Evolutionary conservation across 176 grass and related monocot species (phyloP).

Genomic region (Stipa capillata): DNA sequence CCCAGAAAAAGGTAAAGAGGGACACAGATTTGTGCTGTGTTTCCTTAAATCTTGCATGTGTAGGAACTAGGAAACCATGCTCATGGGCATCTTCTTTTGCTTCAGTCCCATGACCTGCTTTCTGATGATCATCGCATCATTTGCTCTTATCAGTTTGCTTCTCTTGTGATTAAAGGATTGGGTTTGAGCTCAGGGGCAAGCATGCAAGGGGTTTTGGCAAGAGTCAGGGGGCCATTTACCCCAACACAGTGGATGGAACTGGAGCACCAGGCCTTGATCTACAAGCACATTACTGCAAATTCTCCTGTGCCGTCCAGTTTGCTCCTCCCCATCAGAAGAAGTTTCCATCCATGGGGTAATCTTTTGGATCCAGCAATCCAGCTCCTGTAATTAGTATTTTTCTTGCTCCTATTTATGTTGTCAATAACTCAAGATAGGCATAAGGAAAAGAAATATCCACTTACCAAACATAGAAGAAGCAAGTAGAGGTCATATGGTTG

Average conservation of each 20-base stretch:
- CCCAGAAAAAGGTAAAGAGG: slow-evolving; percentile 21
- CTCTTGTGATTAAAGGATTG: slow-evolving; percentile 39
- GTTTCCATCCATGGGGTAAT: slow-evolving; percentile 37
- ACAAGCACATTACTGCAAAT: slow-evolving; percentile 76
- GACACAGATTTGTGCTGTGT: slow-evolving; percentile 21
- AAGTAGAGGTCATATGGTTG: background rate
- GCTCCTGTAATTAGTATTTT: slow-evolving; percentile 31
- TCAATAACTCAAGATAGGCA: background rate
- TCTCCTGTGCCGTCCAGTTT: slow-evolving; percentile 59
- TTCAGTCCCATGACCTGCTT: background rate
- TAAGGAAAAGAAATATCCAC: no score
- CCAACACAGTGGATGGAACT: slow-evolving; percentile 94
- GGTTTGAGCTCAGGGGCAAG: slow-evolving; percentile 31
- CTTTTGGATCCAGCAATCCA: slow-evolving; percentile 48
- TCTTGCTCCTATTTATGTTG: background rate
- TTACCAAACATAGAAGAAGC: background rate
- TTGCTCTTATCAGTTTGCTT: slow-evolving; percentile 5
- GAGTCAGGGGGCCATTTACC: slow-evolving; percentile 80
- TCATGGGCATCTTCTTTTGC: background rate
- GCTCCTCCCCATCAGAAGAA: slow-evolving; percentile 69
- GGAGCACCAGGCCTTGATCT: slow-evolving; percentile 89
- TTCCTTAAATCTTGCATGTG: slow-evolving; percentile 38
- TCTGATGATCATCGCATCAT: background rate
- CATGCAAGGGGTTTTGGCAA: slow-evolving; percentile 60
- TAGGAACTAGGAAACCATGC: slow-evolving; percentile 18